Evolutionary conservation across 2,329 filamentous ascomycete species (phyloP).

Genomic region (Aspergillus pseudoterreus): DNA sequence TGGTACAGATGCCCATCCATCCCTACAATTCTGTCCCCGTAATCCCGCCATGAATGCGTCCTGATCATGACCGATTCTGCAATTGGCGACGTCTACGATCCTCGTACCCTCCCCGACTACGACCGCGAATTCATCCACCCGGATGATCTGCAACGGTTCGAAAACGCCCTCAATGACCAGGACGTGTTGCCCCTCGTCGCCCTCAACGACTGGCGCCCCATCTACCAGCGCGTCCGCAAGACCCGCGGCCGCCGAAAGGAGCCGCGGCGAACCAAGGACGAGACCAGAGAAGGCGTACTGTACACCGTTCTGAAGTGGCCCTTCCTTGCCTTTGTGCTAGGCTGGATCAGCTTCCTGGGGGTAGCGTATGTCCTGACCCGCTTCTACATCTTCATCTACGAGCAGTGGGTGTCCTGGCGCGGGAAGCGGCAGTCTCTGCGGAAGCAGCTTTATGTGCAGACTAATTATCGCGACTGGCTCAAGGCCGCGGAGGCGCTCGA

Average conservation of each 20-base stretch:
- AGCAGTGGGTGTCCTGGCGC: constrained; percentile 86
- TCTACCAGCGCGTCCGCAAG: constrained; percentile 66
- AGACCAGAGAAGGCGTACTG: constrained; percentile 89
- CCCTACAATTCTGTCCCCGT: background rate
- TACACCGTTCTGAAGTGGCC: constrained; percentile 92
- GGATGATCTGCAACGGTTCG: constrained; percentile 73
- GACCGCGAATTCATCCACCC: constrained; percentile 72
- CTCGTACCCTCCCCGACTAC: constrained; percentile 69
- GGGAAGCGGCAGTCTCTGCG: constrained; percentile 71
- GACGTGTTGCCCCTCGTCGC: constrained; percentile 77
- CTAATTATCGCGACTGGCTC: constrained; percentile 80
- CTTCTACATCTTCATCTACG: constrained; percentile 87
- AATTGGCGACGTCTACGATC: constrained; percentile 59
- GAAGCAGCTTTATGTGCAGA: constrained; percentile 65
- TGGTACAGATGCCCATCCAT: constrained; percentile 1
- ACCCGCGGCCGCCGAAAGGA: constrained; percentile 42
- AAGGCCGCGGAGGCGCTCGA: constrained; percentile 75
- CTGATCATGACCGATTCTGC: constrained; percentile 28
- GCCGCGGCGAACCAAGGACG: constrained; percentile 66
- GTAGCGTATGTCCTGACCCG: constrained; percentile 75
- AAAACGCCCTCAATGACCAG: constrained; percentile 75
- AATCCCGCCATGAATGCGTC: constrained; percentile 20
- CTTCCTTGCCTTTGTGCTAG: constrained; percentile 71
- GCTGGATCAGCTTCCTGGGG: constrained; percentile 74
- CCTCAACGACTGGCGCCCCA: constrained; percentile 91